A percentile compares a stretch with the other conserved stretches of the same genome.
Conservation (phyloP, 2,329 filamentous ascomycete genomes). For the Beauveria sp. region DNA sequence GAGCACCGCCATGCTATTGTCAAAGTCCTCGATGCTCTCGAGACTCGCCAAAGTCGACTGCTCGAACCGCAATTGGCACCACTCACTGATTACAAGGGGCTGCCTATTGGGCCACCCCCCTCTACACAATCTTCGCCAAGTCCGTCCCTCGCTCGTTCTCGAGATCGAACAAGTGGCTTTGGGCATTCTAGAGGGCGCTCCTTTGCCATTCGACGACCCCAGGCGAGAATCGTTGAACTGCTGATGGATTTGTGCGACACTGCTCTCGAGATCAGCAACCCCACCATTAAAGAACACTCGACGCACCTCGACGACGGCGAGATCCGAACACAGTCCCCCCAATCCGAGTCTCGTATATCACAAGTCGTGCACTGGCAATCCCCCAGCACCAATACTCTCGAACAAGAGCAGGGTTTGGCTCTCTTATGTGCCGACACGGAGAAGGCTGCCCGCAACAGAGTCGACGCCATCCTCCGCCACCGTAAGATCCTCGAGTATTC, state of each 20-base stretch:
- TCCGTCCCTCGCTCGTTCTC: constrained; percentile 62
- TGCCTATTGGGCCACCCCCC: constrained; percentile 71
- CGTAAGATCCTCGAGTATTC: constrained; percentile 91
- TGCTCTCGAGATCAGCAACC: constrained; percentile 87
- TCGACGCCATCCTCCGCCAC: constrained; percentile 87
- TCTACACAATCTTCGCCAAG: constrained; percentile 66
- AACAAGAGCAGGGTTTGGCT: constrained; percentile 86
- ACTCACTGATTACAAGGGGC: constrained; percentile 77
- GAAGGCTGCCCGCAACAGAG: constrained; percentile 74
- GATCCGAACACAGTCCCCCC: constrained; percentile 86
- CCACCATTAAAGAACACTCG: constrained; percentile 79
- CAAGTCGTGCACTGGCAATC: constrained; percentile 97
- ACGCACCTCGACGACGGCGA: constrained; percentile 55
- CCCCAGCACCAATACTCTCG: constrained; percentile 80
- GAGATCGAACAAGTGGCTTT: constrained; percentile 66
- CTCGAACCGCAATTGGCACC: constrained; percentile 45
- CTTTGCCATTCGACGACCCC: constrained; percentile 82
- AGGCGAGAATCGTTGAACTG: constrained; percentile 89
- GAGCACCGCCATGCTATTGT: constrained; percentile 95
- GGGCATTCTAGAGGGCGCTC: constrained; percentile 77
- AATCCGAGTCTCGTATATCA: constrained; percentile 89
- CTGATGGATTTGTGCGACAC: constrained; percentile 94
- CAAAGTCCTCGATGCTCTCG: constrained; percentile 85
- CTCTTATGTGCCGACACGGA: constrained; percentile 87
- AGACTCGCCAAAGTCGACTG: constrained; percentile 61